These are phyloP conservation scores for Vickermania ingenoplastis DNA, from an alignment of 208 protist species.

Conservation along the genomic window DNA sequence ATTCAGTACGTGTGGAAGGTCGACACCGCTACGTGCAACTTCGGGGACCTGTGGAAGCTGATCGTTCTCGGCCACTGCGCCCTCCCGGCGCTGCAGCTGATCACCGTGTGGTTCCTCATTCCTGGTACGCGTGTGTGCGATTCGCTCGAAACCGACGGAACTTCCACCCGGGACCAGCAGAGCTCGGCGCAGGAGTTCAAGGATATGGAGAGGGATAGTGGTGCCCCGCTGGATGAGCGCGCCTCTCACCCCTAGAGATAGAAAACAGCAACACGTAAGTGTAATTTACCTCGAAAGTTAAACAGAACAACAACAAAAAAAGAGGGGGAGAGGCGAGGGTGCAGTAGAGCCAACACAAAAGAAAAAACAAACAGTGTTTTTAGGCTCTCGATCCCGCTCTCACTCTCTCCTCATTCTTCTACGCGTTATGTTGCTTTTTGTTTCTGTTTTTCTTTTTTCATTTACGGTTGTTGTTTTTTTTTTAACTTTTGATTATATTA, in stretches of 20 bases:
- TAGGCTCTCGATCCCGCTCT: not conserved
- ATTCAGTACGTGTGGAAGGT: slow-evolving; percentile 17
- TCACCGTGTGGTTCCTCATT: slow-evolving; percentile 19
- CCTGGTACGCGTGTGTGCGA: slow-evolving; percentile 9
- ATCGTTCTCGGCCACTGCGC: slow-evolving; percentile 21
- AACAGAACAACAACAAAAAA: not conserved
- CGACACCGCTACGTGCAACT: slow-evolving; percentile 23
- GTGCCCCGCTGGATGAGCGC: not conserved
- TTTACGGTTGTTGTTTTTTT: not conserved
- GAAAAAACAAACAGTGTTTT: not conserved
- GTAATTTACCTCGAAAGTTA: not conserved
- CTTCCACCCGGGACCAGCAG: not conserved
- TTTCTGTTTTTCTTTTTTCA: slow-evolving; percentile 8
- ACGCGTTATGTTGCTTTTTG: slow-evolving; percentile 3
- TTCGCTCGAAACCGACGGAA: slow-evolving; percentile 3
- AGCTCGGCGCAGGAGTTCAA: not conserved
- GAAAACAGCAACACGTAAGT: not conserved
- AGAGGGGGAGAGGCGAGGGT: not conserved
- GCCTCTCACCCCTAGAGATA: not conserved
- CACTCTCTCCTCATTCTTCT: not conserved
- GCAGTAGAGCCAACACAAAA: not conserved
- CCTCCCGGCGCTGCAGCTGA: slow-evolving; percentile 22
- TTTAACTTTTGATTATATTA: not conserved
- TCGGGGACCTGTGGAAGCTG: slow-evolving; percentile 21
- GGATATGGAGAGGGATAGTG: not conserved